Conservation (phyloP, 2,329 filamentous ascomycete species). For the Fusarium pseudograminearum region DNA sequence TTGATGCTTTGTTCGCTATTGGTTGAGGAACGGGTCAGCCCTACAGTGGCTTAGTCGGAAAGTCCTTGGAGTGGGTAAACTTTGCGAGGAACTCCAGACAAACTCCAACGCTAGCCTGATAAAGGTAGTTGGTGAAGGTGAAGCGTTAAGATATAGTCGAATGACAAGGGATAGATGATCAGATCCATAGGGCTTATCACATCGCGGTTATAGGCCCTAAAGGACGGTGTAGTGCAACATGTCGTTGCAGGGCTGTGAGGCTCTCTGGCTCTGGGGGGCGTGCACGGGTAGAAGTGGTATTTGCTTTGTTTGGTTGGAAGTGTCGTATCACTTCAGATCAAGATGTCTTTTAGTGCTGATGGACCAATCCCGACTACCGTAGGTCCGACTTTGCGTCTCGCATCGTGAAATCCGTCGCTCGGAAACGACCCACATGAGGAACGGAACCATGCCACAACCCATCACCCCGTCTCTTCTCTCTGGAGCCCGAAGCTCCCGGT, state of each 20-base stretch:
- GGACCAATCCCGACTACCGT: not conserved
- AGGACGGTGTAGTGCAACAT: not conserved
- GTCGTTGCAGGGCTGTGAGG: conserved; percentile 10
- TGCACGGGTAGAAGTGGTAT: conserved; percentile 3
- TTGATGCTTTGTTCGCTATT: conserved; percentile 8
- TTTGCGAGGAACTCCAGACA: not conserved
- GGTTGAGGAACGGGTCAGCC: conserved; percentile 24
- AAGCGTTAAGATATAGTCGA: not conserved
- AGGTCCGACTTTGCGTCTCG: conserved; percentile 5
- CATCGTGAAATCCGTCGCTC: conserved; percentile 8
- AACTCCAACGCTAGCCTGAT: not conserved
- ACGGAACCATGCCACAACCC: conserved; percentile 38
- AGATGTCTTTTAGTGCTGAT: conserved; percentile 36
- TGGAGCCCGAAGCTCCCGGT: conserved; percentile 25
- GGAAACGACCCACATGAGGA: conserved; percentile 23
- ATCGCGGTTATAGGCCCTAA: not conserved
- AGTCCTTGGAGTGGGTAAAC: not conserved
- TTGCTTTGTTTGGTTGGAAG: not conserved
- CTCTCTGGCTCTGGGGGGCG: conserved; percentile 5
- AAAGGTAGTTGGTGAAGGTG: conserved; percentile 6
- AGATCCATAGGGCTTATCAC: conserved; percentile 16
- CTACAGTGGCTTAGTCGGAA: conserved; percentile 31
- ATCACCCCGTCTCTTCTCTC: conserved; percentile 36
- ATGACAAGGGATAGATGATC: not conserved
- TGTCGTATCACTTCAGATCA: not conserved